Base-by-base conservation (phyloP, 305 asterid genomes). In the Fraxinus sp. region DNA sequence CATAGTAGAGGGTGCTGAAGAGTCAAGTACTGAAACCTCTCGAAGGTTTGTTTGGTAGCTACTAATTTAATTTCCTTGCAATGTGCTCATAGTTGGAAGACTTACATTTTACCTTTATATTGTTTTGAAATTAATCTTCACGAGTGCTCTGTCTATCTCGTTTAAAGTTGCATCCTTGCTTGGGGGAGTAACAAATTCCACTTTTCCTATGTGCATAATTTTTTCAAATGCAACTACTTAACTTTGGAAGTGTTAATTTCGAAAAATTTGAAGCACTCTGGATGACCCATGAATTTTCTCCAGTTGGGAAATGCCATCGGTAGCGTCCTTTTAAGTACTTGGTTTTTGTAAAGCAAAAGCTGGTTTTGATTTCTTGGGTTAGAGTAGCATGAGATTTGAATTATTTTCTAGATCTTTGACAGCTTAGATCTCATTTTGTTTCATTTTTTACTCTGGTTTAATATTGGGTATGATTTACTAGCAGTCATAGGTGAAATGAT, bases 1-100 rank as follows among this genome's bases (percentile, higher is more conserved):
- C 41, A 59, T 85, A 75, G 83, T 82, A 75, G 91, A 84, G 78
- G 87, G 76, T 85, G 88, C 88, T 35, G 95, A 88, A 81, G 92
- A 86, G 71, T 73, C 89, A 79, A 79, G 86, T 24, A 78, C 86
- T 26, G 92, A 91, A 80, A 87, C 88, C 68, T 85, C 96, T 73
- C 92, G 78, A 89, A 87, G 98, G 99, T 96, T 83, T 62, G 87
- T 76, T 84, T 85, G 57, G 10, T 74, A 82, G 57, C 57, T 49
- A 49, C n/a, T 57, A 73, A 36, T 49, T 62, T 68, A 14, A 68
- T 68, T 68, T 30, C 4, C 7, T 30, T 64, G 10, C 62, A 57
- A 52, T 84, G 72, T 36, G 64, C 68, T 77, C 6, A 7, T 59
- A 26, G 62, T 35, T 59, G 22, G 33, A 74, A 33, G 13, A 46